Base-by-base conservation (phyloP, 768 basidiomycete genomes). In the Rubroboletus pulcherrimus region DNA sequence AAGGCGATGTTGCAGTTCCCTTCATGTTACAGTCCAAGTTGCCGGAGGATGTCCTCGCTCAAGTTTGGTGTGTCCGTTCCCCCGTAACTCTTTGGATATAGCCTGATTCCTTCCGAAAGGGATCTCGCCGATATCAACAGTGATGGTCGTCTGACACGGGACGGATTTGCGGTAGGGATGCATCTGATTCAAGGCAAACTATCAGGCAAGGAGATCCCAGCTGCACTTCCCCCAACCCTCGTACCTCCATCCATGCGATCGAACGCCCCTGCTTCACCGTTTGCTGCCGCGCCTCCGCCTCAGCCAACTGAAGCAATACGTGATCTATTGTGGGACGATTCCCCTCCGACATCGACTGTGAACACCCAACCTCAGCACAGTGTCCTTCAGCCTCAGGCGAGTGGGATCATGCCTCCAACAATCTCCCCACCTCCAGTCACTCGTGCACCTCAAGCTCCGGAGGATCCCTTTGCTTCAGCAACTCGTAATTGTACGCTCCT, bases 91-190 rank as follows among this genome's bases (percentile, higher is more conserved):
- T 26, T 41, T 42, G 10, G 17, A 45, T 42, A 11, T 19, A 11
- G 2, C 29, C 49, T 59, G 45, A 67, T 49, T 7, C 42, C 35
- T 42, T 38, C 0, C 49, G 1, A 33, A 30, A 98, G 95, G 96
- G 97, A 99, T 71, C 81, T 99, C 19, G 80, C 93, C 29, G 96
- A 98, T 66, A 80, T 98, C 24, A 84, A 88, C 58, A 88, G 87
- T 49, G 89, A 96, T 54, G 97, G 97, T 2, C 81, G 79, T 52
- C 77, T 99, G 46, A 93, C 86, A 4, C 81, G 86, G 50, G 95
- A 98, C 47, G 92, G 93, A 14, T 98, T 99, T 71, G 96, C 97
- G 8, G 87, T 98, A 43, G 97, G 94, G 4, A 84, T 95, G 84
- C 83, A 96, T 73, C 80, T 99, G 35, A 98, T 99, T 63, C 90